These are phyloP conservation scores for Euphorbia celastroides DNA, from an alignment of 441 rosid species.

Conservation along the genomic window DNA sequence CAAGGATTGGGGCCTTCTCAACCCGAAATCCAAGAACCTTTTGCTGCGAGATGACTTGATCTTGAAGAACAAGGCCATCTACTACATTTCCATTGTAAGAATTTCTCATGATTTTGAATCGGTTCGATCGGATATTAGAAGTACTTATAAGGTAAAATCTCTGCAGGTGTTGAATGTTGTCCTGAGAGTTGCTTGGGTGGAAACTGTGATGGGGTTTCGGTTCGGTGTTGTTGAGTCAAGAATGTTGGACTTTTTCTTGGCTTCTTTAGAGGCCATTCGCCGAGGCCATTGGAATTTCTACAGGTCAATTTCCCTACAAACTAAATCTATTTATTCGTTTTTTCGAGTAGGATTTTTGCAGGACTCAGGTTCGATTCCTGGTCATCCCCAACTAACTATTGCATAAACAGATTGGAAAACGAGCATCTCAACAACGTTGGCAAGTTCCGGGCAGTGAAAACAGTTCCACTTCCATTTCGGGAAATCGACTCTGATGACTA, in stretches of 20 bases:
- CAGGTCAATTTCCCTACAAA: slow-evolving; percentile 39
- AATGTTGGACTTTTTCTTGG: slow-evolving; percentile 81
- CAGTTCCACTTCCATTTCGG: slow-evolving; percentile 87
- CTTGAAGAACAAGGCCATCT: slow-evolving; percentile 58
- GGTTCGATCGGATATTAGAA: not conserved
- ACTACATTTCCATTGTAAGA: slow-evolving; percentile 80
- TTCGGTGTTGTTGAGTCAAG: slow-evolving; percentile 42
- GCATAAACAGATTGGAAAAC: slow-evolving; percentile 69
- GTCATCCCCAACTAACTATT: too few relatives aligned
- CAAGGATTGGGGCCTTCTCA: slow-evolving; percentile 88
- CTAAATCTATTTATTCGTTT: too few relatives aligned
- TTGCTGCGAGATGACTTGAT: slow-evolving; percentile 88
- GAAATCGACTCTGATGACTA: slow-evolving; percentile 65
- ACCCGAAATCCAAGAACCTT: slow-evolving; percentile 62
- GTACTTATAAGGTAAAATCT: not conserved
- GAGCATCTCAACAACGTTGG: slow-evolving; percentile 93
- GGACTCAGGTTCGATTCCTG: too few relatives aligned
- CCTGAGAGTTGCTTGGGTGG: slow-evolving; percentile 84
- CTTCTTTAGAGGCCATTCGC: slow-evolving; percentile 83
- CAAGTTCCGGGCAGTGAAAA: slow-evolving; percentile 81
- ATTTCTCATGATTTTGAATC: slow-evolving; percentile 6
- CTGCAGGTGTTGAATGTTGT: slow-evolving; percentile 67
- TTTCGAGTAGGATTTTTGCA: too few relatives aligned
- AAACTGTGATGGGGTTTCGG: slow-evolving; percentile 59
- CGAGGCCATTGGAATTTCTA: slow-evolving; percentile 99